Conservation (phyloP, 2,329 filamentous ascomycete genomes). For the Monilinia fructicola region DNA sequence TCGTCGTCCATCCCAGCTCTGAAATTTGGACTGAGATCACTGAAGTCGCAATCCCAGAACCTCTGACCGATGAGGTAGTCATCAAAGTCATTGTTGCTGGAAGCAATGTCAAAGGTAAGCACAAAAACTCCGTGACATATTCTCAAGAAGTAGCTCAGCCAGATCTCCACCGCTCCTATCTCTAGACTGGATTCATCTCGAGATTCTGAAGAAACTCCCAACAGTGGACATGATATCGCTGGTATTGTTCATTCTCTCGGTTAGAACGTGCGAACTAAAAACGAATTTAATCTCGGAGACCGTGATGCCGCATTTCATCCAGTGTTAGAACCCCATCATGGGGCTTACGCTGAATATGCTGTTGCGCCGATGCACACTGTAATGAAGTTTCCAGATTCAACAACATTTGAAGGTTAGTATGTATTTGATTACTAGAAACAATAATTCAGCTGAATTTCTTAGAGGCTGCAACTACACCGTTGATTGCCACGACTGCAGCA, state of each 20-base stretch:
- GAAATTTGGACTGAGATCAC: slow-evolving; percentile 28
- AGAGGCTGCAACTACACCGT: slow-evolving; percentile 45
- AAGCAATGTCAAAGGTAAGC: slow-evolving; percentile 27
- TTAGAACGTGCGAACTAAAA: slow-evolving; percentile 42
- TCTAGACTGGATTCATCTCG: slow-evolving; percentile 20
- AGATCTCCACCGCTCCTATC: no score
- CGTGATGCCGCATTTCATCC: slow-evolving; percentile 50
- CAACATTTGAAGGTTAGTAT: slow-evolving; percentile 29
- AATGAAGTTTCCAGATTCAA: slow-evolving; percentile 42
- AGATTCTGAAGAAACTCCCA: slow-evolving; percentile 25
- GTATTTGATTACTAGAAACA: slow-evolving; percentile 43
- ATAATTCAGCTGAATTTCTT: slow-evolving; percentile 43
- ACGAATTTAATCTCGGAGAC: slow-evolving; percentile 44
- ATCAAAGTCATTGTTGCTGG: slow-evolving; percentile 36
- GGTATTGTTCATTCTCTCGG: slow-evolving; percentile 50
- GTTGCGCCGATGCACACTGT: slow-evolving; percentile 54
- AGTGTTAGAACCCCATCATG: slow-evolving; percentile 49
- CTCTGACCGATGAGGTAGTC: slow-evolving; percentile 31
- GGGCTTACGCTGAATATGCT: slow-evolving; percentile 61
- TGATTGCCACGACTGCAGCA: slow-evolving; percentile 45
- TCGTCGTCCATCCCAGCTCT: slow-evolving; percentile 29
- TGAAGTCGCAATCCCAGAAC: slow-evolving; percentile 30
- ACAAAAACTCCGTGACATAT: neutral
- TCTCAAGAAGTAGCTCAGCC: neutral
- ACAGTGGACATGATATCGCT: slow-evolving; percentile 38